These are phyloP conservation scores for Pelargonium hybrid DNA, from an alignment of 441 rosid species.

Conservation along the genomic window DNA sequence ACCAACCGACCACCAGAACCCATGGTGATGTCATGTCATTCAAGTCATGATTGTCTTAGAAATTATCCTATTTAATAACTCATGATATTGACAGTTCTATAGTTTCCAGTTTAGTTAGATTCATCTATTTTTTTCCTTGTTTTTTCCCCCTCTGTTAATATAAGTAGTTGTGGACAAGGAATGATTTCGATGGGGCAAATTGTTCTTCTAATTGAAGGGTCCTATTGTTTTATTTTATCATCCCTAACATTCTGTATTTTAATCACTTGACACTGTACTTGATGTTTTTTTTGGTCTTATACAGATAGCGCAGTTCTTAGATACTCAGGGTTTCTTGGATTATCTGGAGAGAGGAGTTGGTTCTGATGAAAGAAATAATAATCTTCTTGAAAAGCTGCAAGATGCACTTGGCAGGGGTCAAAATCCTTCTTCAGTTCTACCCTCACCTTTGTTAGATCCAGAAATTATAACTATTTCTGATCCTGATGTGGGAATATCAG, in stretches of 20 bases:
- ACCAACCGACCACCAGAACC: constrained; percentile 84
- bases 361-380: constrained; percentile 58
- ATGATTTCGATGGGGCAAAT: neutral
- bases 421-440: constrained; percentile 70
- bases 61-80: neutral
- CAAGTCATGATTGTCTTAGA: constrained; percentile 1
- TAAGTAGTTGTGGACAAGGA: neutral
- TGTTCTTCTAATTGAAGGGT: neutral
- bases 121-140: neutral
- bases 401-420: constrained; percentile 98
- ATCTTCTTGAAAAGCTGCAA: constrained; percentile 92
- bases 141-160: neutral
- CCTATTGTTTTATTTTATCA: constrained; percentile 4
- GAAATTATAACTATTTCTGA: constrained; percentile 90
- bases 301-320: constrained; percentile 82
- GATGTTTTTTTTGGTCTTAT: constrained; percentile 14
- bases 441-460: constrained; percentile 51
- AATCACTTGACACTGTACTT: neutral
- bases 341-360: constrained; percentile 73
- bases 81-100: neutral
- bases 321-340: constrained; percentile 85
- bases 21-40: constrained; percentile 47
- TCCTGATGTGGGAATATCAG: constrained; percentile 61
- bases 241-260: neutral
- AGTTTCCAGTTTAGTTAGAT: neutral